These are phyloP conservation scores for Colletotrichum sp. DNA, from an alignment of 2,329 filamentous ascomycete species.

Conservation along the genomic window DNA sequence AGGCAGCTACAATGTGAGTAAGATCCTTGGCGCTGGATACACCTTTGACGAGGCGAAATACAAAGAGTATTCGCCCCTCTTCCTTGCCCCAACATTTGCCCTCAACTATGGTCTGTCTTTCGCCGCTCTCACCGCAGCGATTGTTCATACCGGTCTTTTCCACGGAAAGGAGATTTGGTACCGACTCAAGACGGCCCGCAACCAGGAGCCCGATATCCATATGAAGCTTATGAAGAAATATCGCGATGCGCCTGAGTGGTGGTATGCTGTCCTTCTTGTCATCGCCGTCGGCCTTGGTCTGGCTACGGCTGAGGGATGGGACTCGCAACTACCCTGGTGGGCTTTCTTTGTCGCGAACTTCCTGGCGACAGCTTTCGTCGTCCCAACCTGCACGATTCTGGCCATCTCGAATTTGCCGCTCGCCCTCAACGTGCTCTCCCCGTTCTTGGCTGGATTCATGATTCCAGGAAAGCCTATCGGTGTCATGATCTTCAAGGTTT, in stretches of 20 bases:
- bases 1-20: slow-evolving; percentile 51
- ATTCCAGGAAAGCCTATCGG: slow-evolving; percentile 34
- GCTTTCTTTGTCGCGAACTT: slow-evolving; percentile 40
- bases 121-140: slow-evolving; percentile 56
- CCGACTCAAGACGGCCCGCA: slow-evolving; percentile 33
- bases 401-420: slow-evolving; percentile 23
- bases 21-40: slow-evolving; percentile 56
- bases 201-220: slow-evolving; percentile 60
- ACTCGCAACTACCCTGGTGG: slow-evolving; percentile 54
- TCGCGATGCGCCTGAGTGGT: slow-evolving; percentile 63
- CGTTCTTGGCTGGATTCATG: slow-evolving; percentile 60
- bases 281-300: slow-evolving; percentile 54
- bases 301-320: slow-evolving; percentile 56
- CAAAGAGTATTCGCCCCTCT: slow-evolving; percentile 34
- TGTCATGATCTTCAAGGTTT: slow-evolving; percentile 40
- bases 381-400: slow-evolving; percentile 51
- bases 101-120: slow-evolving; percentile 41
- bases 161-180: slow-evolving; percentile 53
- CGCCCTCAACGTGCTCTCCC: slow-evolving; percentile 52
- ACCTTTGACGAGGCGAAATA: slow-evolving; percentile 67
- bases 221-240: slow-evolving; percentile 63
- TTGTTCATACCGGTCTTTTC: slow-evolving; percentile 57
- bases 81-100: slow-evolving; percentile 58
- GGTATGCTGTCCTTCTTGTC: slow-evolving; percentile 58
- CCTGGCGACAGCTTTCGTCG: background rate